Evolutionary conservation across 225 moss, liverwort and hornwort genomes (phyloP).

Genomic region (Pleurozium schreberi): DNA sequence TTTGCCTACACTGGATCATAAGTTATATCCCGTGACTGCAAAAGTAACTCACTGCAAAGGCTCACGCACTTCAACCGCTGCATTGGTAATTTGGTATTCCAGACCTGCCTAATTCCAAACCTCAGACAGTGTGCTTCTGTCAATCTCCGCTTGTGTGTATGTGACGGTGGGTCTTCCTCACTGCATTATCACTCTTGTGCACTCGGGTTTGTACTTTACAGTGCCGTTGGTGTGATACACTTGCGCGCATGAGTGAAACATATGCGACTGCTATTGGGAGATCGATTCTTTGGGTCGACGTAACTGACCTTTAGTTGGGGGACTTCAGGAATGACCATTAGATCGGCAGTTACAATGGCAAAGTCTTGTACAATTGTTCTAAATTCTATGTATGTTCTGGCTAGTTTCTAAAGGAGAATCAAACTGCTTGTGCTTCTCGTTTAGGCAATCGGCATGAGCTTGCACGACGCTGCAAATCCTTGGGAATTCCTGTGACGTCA

Average conservation of each 20-base stretch:
- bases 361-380: background rate
- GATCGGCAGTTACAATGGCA: background rate
- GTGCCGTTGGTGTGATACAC: too few relatives aligned
- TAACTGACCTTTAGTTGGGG: background rate
- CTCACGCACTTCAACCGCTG: background rate
- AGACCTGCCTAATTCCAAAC: background rate
- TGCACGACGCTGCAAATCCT: slow-evolving; percentile 42
- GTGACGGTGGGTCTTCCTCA: too few relatives aligned
- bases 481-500: slow-evolving; percentile 61
- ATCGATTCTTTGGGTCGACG: too few relatives aligned
- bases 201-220: too few relatives aligned
- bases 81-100: background rate
- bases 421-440: background rate
- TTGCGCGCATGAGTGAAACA: too few relatives aligned
- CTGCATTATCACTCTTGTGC: too few relatives aligned
- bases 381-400: background rate
- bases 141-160: background rate
- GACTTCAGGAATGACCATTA: too few relatives aligned
- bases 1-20: background rate
- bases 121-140: background rate
- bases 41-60: background rate
- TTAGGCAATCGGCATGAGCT: slow-evolving; percentile 28
- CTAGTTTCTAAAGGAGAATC: background rate
- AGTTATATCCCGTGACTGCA: background rate
- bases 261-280: too few relatives aligned